These are phyloP conservation scores for Kodamaea lidongshanica DNA, from an alignment of 805 yeast species.

Conservation along the genomic window DNA sequence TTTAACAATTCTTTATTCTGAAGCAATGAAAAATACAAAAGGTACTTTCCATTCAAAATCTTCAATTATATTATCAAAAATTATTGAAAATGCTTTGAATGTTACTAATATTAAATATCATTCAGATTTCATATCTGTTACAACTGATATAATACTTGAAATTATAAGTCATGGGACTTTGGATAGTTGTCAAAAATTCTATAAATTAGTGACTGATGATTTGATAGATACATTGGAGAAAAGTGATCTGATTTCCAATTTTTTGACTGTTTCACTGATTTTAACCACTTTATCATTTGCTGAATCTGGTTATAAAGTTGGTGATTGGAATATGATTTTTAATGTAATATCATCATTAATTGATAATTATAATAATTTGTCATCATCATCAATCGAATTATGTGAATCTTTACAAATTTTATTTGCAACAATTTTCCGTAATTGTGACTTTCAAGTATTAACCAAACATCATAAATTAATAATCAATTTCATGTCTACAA, in stretches of 20 bases:
- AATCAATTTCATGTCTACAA: slow-evolving; percentile 29
- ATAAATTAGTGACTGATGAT: slow-evolving; percentile 23
- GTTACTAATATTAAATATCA: slow-evolving; percentile 5
- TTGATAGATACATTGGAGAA: slow-evolving; percentile 13
- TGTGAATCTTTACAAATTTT: slow-evolving; percentile 37
- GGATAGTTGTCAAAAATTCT: slow-evolving; percentile 43
- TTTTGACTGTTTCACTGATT: slow-evolving; percentile 27
- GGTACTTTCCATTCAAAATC: slow-evolving; percentile 74
- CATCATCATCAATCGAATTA: slow-evolving; percentile 9
- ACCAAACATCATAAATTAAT: slow-evolving; percentile 42
- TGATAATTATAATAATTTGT: slow-evolving; percentile 10
- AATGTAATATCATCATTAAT: slow-evolving; percentile 17
- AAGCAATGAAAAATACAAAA: slow-evolving; percentile 66
- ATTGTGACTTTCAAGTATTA: slow-evolving; percentile 43
- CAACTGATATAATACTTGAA: slow-evolving; percentile 53
- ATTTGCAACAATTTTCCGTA: slow-evolving; percentile 48
- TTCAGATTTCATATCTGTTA: slow-evolving; percentile 19
- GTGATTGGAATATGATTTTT: slow-evolving; percentile 42
- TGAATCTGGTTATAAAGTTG: slow-evolving; percentile 62
- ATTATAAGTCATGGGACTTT: slow-evolving; percentile 47
- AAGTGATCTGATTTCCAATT: slow-evolving; percentile 2
- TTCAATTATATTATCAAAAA: slow-evolving; percentile 38
- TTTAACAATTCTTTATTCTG: slow-evolving; percentile 57
- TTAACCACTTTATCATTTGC: slow-evolving; percentile 51
- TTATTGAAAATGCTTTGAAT: slow-evolving; percentile 32